Base-by-base conservation (phyloP, 148 eudicot genomes). In the Selenicereus undatus region DNA sequence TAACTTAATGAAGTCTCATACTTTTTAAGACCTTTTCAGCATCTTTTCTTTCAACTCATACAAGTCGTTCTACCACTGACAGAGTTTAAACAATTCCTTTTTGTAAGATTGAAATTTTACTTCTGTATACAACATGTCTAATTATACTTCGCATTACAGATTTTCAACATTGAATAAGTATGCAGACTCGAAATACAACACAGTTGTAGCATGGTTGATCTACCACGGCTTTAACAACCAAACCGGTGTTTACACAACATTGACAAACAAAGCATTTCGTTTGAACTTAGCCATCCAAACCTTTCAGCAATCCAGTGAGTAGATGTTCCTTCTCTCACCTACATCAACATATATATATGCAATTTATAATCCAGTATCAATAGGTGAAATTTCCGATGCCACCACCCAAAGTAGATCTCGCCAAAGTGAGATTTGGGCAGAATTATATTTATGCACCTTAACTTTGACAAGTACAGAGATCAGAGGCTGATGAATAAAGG, bases 321-420 rank as follows among this genome's bases (percentile, higher is more conserved):
- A 30, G 32, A 43, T 76, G 20, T 26, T 54, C 27, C 3, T 20
- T 43, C 30, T 3, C 48, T 81, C 69, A 84, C 77, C 86, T 84
- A 83, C 83, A 73, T 42, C 62, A 81, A 77, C 66, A 56, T 18
- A 35, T 39, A 39, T 39, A 45, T 6, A 26, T 24, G 69, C 66
- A 39, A 32, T 35, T 29, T 36, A 12, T 8, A 24, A 35, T 39
- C 35, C 21, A 66, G 35, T 22, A 17, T 14, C n/a, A 50, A 70
- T 5, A 32, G n/a, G 8, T 20, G 50, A 72, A 32, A 35, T 20
- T 35, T 52, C 54, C 11, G 42, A 9, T 69, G 9, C 17, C 17
- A 21, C 5, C 14, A 26, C 14, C 62, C 77, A n/a, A 24, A 50
- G 62, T 73, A 2, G 8, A 5, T 24, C 32, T 16, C 16, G 27